These are phyloP conservation scores for Mycotypha africana DNA, from an alignment of 371 early-diverging fungal genomes.

Conservation along the genomic window DNA sequence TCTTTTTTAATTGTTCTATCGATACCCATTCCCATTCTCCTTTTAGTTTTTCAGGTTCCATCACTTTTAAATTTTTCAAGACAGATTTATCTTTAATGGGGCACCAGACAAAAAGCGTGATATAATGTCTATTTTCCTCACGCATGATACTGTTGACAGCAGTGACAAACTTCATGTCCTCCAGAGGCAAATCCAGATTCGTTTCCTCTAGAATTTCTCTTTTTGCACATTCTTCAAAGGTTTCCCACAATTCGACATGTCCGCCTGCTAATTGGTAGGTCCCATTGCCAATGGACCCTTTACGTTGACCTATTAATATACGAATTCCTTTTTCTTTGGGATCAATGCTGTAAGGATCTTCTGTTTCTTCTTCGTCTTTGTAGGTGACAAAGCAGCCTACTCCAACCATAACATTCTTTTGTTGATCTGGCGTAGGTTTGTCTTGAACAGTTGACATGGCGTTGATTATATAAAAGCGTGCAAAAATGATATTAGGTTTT, in stretches of 20 bases:
- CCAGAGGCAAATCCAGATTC: constrained; percentile 32
- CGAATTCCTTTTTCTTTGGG: constrained; percentile 18
- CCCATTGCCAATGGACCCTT: constrained; percentile 61
- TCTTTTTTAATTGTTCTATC: constrained; percentile 29
- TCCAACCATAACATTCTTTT: constrained; percentile 40
- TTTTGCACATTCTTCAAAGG: constrained; percentile 54
- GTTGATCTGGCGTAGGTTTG: too few relatives aligned
- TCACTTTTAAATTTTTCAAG: constrained; percentile 16
- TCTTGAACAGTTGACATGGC: too few relatives aligned
- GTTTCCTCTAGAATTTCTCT: constrained; percentile 62
- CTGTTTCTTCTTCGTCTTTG: too few relatives aligned
- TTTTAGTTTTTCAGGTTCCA: constrained; percentile 60
- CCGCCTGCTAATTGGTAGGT: constrained; percentile 62
- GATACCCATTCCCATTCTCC: constrained; percentile 54
- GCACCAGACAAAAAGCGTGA: constrained; percentile 57
- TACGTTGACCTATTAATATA: constrained; percentile 51
- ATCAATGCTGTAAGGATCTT: too few relatives aligned
- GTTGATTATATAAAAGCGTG: too few relatives aligned
- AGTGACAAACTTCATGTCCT: constrained; percentile 32
- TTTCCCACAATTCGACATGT: constrained; percentile 58
- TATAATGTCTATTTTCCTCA: constrained; percentile 52
- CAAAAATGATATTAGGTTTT: too few relatives aligned
- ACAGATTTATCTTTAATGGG: constrained; percentile 13
- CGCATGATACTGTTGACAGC: constrained; percentile 58
- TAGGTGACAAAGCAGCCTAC: constrained; percentile 42